Evolutionary conservation across 768 basidiomycete genomes (phyloP).

Genomic region (Suillus alpinus): DNA sequence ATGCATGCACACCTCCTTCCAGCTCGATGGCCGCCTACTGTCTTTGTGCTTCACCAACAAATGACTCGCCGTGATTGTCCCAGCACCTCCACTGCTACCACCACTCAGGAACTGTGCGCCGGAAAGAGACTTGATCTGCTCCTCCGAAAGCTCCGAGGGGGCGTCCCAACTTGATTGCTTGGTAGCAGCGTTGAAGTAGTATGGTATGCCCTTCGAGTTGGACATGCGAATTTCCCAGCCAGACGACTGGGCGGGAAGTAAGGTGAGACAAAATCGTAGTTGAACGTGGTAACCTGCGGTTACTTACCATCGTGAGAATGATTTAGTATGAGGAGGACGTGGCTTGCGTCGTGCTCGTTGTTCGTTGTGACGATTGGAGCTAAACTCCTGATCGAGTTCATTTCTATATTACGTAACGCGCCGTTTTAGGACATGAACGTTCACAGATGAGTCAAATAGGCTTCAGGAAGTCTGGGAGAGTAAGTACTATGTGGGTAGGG

Average conservation of each 20-base stretch:
- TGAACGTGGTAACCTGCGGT: slow-evolving; percentile 12
- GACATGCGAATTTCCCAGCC: slow-evolving; percentile 90
- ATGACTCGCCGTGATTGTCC: slow-evolving; percentile 90
- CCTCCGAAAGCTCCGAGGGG: slow-evolving; percentile 58
- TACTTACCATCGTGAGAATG: slow-evolving; percentile 21
- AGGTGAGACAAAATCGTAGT: neutral
- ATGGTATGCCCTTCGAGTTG: slow-evolving; percentile 70
- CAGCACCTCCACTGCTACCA: slow-evolving; percentile 24
- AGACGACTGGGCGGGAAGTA: slow-evolving; percentile 3
- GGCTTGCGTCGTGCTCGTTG: neutral
- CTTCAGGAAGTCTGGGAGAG: neutral
- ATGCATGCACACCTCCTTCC: slow-evolving; percentile 66
- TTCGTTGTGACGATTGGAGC: neutral
- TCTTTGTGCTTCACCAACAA: slow-evolving; percentile 88
- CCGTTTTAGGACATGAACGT: neutral
- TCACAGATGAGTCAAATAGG: neutral
- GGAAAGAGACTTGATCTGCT: slow-evolving; percentile 60
- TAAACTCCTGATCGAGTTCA: neutral
- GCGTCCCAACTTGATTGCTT: slow-evolving; percentile 78
- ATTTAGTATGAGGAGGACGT: neutral
- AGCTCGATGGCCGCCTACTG: slow-evolving; percentile 76
- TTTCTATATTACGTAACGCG: neutral
- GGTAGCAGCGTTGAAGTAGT: slow-evolving; percentile 81
- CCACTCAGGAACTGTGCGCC: slow-evolving; percentile 53
- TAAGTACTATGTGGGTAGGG: neutral